Evolutionary conservation across 148 eudicot genomes (phyloP).

Genomic region (Camellia sinensis): DNA sequence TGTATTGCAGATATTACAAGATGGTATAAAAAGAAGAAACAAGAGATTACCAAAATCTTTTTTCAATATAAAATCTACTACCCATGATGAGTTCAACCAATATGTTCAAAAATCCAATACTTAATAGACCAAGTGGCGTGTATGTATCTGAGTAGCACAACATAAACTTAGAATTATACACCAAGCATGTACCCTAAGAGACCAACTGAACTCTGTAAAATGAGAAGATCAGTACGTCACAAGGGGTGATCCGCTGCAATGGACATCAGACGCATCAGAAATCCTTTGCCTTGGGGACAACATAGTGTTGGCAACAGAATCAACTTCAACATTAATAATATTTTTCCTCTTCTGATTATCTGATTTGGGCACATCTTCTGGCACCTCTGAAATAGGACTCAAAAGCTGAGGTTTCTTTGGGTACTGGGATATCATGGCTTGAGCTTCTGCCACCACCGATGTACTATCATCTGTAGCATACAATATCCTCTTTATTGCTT

Average conservation of each 20-base stretch:
- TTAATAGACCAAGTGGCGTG: background rate
- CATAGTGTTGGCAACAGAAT: conserved; percentile 53
- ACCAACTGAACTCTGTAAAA: background rate
- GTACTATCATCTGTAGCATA: conserved; percentile 73
- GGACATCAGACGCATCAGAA: conserved; percentile 80
- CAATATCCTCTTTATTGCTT: conserved; percentile 62
- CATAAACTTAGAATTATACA: background rate
- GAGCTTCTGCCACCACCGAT: conserved; percentile 67
- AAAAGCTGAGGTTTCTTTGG: conserved; percentile 27
- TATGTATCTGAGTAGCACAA: background rate
- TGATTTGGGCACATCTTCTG: conserved; percentile 36
- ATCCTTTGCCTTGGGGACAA: conserved; percentile 74
- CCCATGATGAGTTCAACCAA: background rate
- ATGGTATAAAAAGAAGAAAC: background rate
- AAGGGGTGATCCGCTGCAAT: conserved; percentile 61
- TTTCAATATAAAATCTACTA: background rate
- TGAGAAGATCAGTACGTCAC: conserved; percentile 39
- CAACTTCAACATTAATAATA: conserved; percentile 63
- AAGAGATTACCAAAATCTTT: background rate
- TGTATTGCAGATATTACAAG: too few relatives aligned
- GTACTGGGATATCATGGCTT: conserved; percentile 54
- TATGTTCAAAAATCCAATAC: background rate
- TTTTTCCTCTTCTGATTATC: conserved; percentile 73
- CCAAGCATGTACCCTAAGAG: background rate
- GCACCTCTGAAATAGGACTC: conserved; percentile 41